These are phyloP conservation scores for Hsuehochloa calcarea DNA, from an alignment of 176 grass and related monocot genomes.

Conservation along the genomic window DNA sequence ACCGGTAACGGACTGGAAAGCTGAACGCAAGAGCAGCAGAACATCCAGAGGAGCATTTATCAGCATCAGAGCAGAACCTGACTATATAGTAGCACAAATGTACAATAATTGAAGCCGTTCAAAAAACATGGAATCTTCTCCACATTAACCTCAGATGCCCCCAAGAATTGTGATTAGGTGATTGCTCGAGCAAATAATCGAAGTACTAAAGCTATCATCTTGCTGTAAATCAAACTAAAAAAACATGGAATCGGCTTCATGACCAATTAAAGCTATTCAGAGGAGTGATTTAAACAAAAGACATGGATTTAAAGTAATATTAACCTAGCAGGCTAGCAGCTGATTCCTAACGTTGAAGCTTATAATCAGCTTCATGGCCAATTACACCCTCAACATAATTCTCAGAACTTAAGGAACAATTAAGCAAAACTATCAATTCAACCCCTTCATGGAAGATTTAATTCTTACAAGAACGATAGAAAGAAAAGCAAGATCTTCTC, in stretches of 20 bases:
- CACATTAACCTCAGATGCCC: not conserved
- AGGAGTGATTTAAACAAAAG: not conserved
- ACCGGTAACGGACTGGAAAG: not conserved
- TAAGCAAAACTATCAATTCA: not conserved
- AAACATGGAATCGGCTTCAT: not conserved
- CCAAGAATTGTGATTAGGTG: not conserved
- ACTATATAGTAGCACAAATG: not conserved
- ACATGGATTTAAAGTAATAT: not conserved
- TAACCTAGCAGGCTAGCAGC: not conserved
- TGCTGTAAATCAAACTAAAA: not conserved
- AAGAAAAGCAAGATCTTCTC: constrained; percentile 16
- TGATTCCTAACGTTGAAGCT: not conserved
- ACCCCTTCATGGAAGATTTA: not conserved
- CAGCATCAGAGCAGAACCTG: constrained; percentile 12
- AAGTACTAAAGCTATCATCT: not conserved
- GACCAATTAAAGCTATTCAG: not conserved
- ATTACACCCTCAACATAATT: not conserved
- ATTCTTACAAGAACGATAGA: not conserved
- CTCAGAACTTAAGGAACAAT: not conserved
- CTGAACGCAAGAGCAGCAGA: not conserved
- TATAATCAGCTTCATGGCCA: not conserved
- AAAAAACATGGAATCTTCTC: not conserved
- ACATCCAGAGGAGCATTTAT: not conserved
- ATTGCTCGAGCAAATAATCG: not conserved
- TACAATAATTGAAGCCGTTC: constrained; percentile 4